Conservation (phyloP, 139 green algal species). For the Asterochloris sp. region DNA sequence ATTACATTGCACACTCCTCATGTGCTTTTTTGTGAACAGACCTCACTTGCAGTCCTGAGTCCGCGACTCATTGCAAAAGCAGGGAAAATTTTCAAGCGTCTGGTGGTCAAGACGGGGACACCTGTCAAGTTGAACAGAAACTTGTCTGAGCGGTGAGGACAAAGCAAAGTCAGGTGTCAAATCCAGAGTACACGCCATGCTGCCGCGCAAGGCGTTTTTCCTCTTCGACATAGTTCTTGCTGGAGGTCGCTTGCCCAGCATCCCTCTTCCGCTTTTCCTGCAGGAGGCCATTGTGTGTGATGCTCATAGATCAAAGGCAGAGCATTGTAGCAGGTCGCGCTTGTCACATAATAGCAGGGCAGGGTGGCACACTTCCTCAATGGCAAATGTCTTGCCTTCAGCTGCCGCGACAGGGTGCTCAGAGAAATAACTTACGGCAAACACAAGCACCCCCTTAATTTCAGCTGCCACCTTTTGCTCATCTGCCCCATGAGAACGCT, state of each 20-base stretch:
- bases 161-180: constrained; percentile 28
- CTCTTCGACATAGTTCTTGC: constrained; percentile 65
- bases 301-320: neutral
- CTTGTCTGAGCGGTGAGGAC: neutral
- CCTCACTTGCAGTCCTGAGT: too few species aligned
- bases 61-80: too few species aligned
- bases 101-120: too few species aligned
- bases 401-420: neutral
- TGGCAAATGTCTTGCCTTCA: neutral
- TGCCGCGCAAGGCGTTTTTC: constrained; percentile 56
- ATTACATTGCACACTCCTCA: too few species aligned
- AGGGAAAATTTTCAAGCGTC: too few species aligned
- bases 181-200: constrained; percentile 47
- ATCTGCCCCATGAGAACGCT: neutral
- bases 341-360: too few species aligned
- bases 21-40: too few species aligned
- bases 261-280: constrained; percentile 74
- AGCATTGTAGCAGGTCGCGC: neutral
- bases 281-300: neutral
- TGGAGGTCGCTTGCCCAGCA: constrained; percentile 26
- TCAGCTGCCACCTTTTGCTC: neutral
- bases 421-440: neutral
- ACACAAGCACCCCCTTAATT: neutral
- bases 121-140: neutral
- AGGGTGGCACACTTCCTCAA: too few species aligned